Percentiles rank a stretch among this genome's conserved stretches.
phyloP scores from a whole-genome alignment of 345 rosid genomes.

The Populus alba region DNA sequence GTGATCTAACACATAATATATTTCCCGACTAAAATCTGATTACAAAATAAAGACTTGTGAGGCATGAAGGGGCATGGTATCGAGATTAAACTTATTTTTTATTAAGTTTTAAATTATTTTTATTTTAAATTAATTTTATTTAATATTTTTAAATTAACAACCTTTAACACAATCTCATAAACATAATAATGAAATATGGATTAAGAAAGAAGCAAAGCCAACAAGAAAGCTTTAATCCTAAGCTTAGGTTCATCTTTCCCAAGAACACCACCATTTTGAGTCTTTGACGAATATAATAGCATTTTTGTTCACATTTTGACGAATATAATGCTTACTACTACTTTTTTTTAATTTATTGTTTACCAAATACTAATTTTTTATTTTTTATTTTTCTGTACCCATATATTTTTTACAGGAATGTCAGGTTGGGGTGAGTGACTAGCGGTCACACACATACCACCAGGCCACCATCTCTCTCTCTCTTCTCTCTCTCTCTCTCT shows the following conservation, averaged over 20 bases:
- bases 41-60: not conserved
- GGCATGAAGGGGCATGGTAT: too few species aligned
- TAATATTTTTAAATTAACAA: too few species aligned
- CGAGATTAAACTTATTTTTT: too few species aligned
- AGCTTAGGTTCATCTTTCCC: not conserved
- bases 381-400: not conserved
- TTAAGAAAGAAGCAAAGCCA: not conserved
- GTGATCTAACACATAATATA: not conserved
- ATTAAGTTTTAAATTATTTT: too few species aligned
- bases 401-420: conserved; percentile 4
- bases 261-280: not conserved
- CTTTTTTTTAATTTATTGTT: not conserved
- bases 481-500: not conserved
- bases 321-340: not conserved
- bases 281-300: not conserved
- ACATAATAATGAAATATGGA: not conserved
- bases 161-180: too few species aligned
- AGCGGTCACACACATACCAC: conserved; percentile 13
- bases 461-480: not conserved
- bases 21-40: not conserved
- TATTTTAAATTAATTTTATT: too few species aligned
- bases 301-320: not conserved
- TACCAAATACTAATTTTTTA: not conserved
- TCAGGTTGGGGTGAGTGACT: conserved; percentile 4
- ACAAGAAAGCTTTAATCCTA: conserved; percentile 1